These are phyloP conservation scores for Candida ascalaphidarum DNA, from an alignment of 805 yeast species.

Conservation along the genomic window DNA sequence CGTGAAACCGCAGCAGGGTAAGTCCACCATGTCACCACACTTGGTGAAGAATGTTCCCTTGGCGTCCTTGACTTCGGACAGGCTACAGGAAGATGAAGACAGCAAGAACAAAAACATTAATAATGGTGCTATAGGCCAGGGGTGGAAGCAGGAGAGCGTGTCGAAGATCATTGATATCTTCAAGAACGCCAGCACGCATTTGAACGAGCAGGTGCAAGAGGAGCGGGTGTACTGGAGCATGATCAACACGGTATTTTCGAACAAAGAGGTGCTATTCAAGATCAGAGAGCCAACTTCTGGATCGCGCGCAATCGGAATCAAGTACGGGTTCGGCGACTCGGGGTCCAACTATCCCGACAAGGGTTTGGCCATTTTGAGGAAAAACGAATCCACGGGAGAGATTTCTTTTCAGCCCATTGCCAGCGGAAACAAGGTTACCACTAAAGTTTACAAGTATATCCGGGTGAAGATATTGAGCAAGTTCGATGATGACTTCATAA, in stretches of 20 bases:
- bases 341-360: slow-evolving; percentile 71
- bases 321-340: slow-evolving; percentile 86
- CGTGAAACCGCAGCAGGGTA: slow-evolving; percentile 77
- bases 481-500: slow-evolving; percentile 42
- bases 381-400: slow-evolving; percentile 29
- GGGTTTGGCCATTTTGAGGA: slow-evolving; percentile 68
- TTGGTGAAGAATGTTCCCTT: slow-evolving; percentile 64
- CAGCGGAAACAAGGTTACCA: slow-evolving; percentile 24
- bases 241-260: slow-evolving; percentile 35
- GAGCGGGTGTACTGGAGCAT: slow-evolving; percentile 65
- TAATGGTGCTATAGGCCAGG: slow-evolving; percentile 43
- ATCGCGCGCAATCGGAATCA: slow-evolving; percentile 60
- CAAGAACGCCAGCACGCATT: slow-evolving; percentile 38
- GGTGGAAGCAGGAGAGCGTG: slow-evolving; percentile 80
- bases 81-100: slow-evolving; percentile 15
- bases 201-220: slow-evolving; percentile 45
- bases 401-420: slow-evolving; percentile 22
- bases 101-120: slow-evolving; percentile 11
- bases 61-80: slow-evolving; percentile 58
- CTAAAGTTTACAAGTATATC: slow-evolving; percentile 38
- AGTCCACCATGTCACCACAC: slow-evolving; percentile 82
- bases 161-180: slow-evolving; percentile 46
- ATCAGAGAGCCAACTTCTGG: slow-evolving; percentile 43
- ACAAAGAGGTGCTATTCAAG: slow-evolving; percentile 59
- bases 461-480: slow-evolving; percentile 52